A percentile compares a stretch with the other conserved stretches of the same genome.
Conservation (phyloP, 192 early-diverging fungal species). For the Coemansia erecta region DNA sequence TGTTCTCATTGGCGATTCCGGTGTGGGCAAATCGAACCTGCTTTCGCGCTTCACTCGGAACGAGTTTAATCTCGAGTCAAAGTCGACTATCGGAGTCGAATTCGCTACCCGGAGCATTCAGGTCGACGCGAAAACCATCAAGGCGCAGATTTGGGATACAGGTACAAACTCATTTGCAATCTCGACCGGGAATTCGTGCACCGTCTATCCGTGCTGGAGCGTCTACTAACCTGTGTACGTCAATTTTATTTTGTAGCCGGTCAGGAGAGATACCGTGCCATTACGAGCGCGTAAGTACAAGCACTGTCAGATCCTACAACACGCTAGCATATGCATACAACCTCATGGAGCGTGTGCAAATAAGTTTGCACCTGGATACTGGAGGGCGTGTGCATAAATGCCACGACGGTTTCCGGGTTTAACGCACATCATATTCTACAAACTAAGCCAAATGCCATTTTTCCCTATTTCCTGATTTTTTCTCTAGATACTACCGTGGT, state of each 20-base stretch:
- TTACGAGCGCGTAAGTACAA: constrained; percentile 77
- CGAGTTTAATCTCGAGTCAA: constrained; percentile 98
- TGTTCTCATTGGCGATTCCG: constrained; percentile 92
- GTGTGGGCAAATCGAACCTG: constrained; percentile 98
- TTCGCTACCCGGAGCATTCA: constrained; percentile 96
- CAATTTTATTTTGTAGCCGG: constrained; percentile 58
- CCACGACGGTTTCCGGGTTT: too few relatives aligned
- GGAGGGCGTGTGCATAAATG: too few relatives aligned
- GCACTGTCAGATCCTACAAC: too few relatives aligned
- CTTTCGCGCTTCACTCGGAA: constrained; percentile 95
- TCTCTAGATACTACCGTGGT: constrained; percentile 88
- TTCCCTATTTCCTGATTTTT: background rate
- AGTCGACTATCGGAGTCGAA: constrained; percentile 99
- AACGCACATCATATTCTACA: too few relatives aligned
- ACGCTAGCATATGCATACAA: too few relatives aligned
- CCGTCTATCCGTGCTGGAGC: background rate
- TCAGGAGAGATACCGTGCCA: constrained; percentile 83
- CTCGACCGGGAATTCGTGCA: background rate
- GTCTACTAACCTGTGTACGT: background rate
- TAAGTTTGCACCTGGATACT: too few relatives aligned
- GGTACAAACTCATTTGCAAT: constrained; percentile 57
- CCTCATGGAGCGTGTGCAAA: too few relatives aligned
- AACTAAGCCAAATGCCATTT: too few relatives aligned
- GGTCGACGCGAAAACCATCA: constrained; percentile 96
- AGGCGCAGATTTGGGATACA: constrained; percentile 99